These are phyloP conservation scores for Plasmodium inui DNA, from an alignment of 169 alveolate genomes.

Conservation along the genomic window DNA sequence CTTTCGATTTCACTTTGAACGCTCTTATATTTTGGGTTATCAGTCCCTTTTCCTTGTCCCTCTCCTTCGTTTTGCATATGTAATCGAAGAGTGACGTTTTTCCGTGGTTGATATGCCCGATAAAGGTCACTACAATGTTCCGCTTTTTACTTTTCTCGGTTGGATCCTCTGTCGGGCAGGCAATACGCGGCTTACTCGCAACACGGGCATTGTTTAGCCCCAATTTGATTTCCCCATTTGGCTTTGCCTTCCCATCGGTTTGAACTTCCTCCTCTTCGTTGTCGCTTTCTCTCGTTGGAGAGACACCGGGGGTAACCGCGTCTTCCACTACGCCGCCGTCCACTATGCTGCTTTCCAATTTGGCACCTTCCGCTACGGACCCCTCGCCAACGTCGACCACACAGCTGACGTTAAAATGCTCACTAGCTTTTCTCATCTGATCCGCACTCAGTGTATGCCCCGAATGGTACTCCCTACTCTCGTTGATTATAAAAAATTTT, in stretches of 20 bases:
- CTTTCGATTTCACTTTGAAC: constrained; percentile 87
- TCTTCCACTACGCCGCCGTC: neutral
- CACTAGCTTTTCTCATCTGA: constrained; percentile 38
- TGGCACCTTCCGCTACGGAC: neutral
- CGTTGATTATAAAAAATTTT: constrained; percentile 44
- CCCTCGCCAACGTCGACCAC: neutral
- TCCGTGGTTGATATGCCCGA: constrained; percentile 99
- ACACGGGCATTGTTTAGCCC: neutral
- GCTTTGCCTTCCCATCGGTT: neutral
- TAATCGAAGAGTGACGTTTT: constrained; percentile 95
- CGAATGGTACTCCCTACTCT: constrained; percentile 26
- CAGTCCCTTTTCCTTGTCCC: constrained; percentile 88
- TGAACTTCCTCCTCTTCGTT: neutral
- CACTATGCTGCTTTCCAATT: no score
- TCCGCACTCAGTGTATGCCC: constrained; percentile 8
- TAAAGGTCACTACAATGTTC: constrained; percentile 94
- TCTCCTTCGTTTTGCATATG: constrained; percentile 83
- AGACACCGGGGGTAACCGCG: neutral
- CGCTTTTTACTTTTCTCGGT: constrained; percentile 86
- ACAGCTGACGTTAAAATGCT: constrained; percentile 18
- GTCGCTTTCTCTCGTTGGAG: neutral
- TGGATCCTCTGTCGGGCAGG: constrained; percentile 65
- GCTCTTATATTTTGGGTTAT: constrained; percentile 96
- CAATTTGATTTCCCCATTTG: neutral
- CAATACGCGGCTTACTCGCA: neutral